Evolutionary conservation across 148 eudicot genomes (phyloP).

Genomic region (Nyssa sinensis): DNA sequence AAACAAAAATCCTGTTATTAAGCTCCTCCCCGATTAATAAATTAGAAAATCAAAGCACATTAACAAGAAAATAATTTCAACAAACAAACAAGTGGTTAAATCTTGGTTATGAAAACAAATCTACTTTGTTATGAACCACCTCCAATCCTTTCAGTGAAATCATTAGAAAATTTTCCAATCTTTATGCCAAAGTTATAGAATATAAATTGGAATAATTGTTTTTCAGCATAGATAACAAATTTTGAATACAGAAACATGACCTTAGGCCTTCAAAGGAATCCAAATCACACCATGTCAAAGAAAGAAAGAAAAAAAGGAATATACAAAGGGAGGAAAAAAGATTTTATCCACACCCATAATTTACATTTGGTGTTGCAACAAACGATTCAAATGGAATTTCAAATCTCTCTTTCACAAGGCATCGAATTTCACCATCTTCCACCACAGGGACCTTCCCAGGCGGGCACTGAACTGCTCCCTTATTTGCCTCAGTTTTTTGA

Average conservation of each 20-base stretch:
- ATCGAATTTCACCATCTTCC: conserved; percentile 64
- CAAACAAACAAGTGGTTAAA: no score
- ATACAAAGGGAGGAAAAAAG: conserved; percentile 24
- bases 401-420: conserved; percentile 95
- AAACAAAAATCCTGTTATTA: neutral
- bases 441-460: conserved; percentile 72
- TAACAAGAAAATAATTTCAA: neutral
- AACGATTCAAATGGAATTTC: conserved; percentile 74
- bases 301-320: conserved; percentile 17
- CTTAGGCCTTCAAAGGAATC: neutral
- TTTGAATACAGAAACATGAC: conserved; percentile 1
- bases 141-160: no score
- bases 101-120: no score
- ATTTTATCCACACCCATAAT: conserved; percentile 79
- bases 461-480: conserved; percentile 42
- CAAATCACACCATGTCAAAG: neutral
- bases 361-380: conserved; percentile 67
- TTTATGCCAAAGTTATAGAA: neutral
- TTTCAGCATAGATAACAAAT: neutral
- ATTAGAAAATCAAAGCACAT: neutral
- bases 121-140: no score
- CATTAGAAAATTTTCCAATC: neutral
- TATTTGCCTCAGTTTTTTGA: conserved; percentile 27
- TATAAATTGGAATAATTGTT: neutral
- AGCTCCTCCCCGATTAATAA: neutral